A percentile compares a stretch with the other conserved stretches of the same genome.
Evolutionary conservation across 2,329 filamentous ascomycete species (phyloP).

Genomic region (Trichophyton rubrum): DNA sequence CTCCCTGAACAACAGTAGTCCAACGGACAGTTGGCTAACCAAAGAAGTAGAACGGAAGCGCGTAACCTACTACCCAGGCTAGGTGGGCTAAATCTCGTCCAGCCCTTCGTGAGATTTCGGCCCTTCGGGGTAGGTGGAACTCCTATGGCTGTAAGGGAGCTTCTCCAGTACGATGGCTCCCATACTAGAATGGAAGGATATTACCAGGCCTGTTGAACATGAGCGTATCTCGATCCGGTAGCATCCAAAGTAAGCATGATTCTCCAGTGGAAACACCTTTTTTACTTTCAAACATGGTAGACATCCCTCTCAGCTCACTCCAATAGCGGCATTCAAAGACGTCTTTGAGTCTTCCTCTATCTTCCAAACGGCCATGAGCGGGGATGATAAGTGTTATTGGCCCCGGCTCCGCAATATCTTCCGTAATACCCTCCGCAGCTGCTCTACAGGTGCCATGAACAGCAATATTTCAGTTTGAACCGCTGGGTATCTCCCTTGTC

Average conservation of each 20-base stretch:
- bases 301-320: background rate
- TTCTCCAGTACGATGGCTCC: background rate
- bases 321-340: background rate
- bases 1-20: too few species aligned
- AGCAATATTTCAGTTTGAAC: background rate
- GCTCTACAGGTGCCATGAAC: background rate
- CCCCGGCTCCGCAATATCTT: slow-evolving; percentile 4
- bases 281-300: too few species aligned
- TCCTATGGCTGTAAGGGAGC: background rate
- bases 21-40: too few species aligned
- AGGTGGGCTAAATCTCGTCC: background rate
- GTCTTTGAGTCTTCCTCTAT: background rate
- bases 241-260: background rate
- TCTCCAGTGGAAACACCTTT: too few species aligned
- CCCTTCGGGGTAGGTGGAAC: background rate
- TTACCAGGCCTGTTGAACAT: background rate
- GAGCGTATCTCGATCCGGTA: background rate
- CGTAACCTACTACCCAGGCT: background rate
- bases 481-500: background rate
- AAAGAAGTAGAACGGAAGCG: too few species aligned
- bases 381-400: slow-evolving; percentile 5
- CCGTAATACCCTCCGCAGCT: background rate
- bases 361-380: background rate
- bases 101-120: background rate
- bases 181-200: background rate